A percentile compares a stretch with the other conserved stretches of the same genome.
phyloP scores from a whole-genome alignment of 352 stramenopile genomes.

The Phytophthora aleatoria region DNA sequence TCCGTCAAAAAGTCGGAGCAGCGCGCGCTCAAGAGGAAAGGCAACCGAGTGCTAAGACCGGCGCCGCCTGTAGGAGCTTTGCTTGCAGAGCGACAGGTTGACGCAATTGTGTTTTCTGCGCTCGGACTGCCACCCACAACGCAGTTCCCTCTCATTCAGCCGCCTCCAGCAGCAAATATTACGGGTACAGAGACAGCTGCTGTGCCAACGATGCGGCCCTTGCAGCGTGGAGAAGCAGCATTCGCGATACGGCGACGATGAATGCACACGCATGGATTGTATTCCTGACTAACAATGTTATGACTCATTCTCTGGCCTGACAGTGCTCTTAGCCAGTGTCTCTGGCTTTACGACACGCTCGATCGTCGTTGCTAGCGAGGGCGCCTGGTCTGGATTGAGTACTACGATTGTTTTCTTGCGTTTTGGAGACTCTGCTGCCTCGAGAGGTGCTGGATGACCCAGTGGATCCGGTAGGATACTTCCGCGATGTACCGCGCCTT shows the following conservation, averaged over 20 bases:
- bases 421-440: slow-evolving; percentile 17
- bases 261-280: slow-evolving; percentile 1
- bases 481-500: slow-evolving; percentile 13
- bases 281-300: slow-evolving; percentile 4
- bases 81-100: slow-evolving; percentile 19
- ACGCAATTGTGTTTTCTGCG: slow-evolving; percentile 29
- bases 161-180: not conserved
- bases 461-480: slow-evolving; percentile 30
- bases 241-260: slow-evolving; percentile 30
- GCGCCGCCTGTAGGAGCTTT: slow-evolving; percentile 2
- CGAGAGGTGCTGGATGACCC: not conserved
- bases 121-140: slow-evolving; percentile 29
- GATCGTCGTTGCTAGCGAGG: slow-evolving; percentile 37
- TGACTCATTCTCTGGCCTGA: slow-evolving; percentile 10
- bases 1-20: slow-evolving; percentile 24
- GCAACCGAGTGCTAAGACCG: slow-evolving; percentile 19
- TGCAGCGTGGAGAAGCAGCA: slow-evolving; percentile 20
- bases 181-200: not conserved
- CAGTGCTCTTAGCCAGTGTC: slow-evolving; percentile 12
- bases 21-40: slow-evolving; percentile 13
- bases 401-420: slow-evolving; percentile 45
- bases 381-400: slow-evolving; percentile 47
- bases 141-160: slow-evolving; percentile 13
- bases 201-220: slow-evolving; percentile 15
- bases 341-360: slow-evolving; percentile 4